These are phyloP conservation scores for Sclerotinia trifoliorum DNA, from an alignment of 2,329 filamentous ascomycete species.

Conservation along the genomic window DNA sequence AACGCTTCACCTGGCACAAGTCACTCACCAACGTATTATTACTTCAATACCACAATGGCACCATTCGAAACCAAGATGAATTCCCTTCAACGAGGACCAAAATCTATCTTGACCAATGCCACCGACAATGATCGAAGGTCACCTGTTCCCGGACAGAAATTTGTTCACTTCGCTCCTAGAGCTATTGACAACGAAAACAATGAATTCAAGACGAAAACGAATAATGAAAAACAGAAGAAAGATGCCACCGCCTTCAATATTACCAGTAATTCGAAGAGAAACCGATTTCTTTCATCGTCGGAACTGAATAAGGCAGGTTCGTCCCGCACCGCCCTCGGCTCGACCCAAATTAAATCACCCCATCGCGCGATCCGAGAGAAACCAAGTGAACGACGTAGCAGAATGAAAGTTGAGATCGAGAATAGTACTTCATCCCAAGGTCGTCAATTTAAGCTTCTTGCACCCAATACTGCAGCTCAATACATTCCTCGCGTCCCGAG, in stretches of 20 bases:
- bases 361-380: not conserved
- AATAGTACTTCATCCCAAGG: not conserved
- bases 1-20: constrained; percentile 18
- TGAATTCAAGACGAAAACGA: not conserved
- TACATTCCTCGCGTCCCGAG: constrained; percentile 25
- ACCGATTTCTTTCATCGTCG: not conserved
- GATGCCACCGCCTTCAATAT: not conserved
- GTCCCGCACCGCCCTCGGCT: not conserved
- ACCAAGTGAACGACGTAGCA: not conserved
- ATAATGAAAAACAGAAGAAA: not conserved
- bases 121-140: not conserved
- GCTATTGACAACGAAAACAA: constrained; percentile 26
- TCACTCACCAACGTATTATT: constrained; percentile 6
- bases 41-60: not conserved
- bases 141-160: not conserved
- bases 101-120: not conserved
- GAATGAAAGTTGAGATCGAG: not conserved
- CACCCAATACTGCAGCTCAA: constrained; percentile 19
- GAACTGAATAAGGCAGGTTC: not conserved
- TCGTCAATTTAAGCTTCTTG: not conserved
- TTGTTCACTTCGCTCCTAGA: constrained; percentile 28
- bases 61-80: not conserved
- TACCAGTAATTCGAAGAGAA: not conserved
- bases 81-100: not conserved
- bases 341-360: not conserved